A percentile compares a stretch with the other conserved stretches of the same genome.
These are phyloP conservation scores for Geotrichum carabidarum DNA, from an alignment of 1,139 yeast genomes.

Conservation along the genomic window DNA sequence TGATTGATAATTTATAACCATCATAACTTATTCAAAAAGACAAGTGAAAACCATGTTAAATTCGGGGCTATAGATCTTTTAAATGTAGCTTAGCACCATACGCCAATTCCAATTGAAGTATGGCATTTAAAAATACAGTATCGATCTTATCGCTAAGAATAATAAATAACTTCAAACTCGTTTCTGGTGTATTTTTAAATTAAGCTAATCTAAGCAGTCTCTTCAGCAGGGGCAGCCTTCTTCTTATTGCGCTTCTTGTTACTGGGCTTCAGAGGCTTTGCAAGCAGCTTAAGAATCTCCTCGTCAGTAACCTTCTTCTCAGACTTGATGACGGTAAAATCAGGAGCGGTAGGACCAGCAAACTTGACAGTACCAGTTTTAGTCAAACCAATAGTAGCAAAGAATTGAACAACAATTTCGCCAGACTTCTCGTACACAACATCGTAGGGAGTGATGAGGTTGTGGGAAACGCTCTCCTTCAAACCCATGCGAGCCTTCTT, in stretches of 20 bases:
- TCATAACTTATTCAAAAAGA: background rate
- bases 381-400: conserved; percentile 73
- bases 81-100: too few species aligned
- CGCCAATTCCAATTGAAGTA: background rate
- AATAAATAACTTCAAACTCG: background rate
- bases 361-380: conserved; percentile 66
- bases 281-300: conserved; percentile 47
- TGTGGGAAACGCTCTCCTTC: conserved; percentile 67
- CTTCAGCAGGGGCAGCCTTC: conserved; percentile 26
- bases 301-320: conserved; percentile 57
- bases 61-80: too few species aligned
- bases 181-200: background rate
- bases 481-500: conserved; percentile 72
- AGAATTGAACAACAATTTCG: conserved; percentile 64
- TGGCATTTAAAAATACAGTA: background rate
- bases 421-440: conserved; percentile 66
- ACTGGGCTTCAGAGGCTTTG: conserved; percentile 52
- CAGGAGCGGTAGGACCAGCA: conserved; percentile 49
- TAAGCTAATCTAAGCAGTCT: conserved; percentile 3
- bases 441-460: conserved; percentile 64
- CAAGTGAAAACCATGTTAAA: too few species aligned
- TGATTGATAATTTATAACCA: background rate
- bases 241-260: conserved; percentile 50
- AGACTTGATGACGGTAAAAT: conserved; percentile 52
- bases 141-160: too few species aligned